phyloP scores from a whole-genome alignment of 345 rosid species.

The Citrus trifoliata region DNA sequence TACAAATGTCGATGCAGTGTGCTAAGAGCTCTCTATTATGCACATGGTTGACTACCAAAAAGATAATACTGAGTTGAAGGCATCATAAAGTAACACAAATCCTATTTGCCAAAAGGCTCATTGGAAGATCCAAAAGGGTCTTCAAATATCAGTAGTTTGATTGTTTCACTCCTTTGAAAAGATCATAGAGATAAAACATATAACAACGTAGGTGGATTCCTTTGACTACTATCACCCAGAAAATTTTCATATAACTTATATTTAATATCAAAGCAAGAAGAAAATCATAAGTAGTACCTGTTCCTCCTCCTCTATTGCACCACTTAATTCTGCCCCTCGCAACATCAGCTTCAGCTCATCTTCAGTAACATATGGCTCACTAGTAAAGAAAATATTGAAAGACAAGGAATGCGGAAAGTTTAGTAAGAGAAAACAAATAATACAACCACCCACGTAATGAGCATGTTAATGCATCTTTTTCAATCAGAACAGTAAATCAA shows the following conservation, averaged over 20 bases:
- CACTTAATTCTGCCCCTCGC: constrained; percentile 95
- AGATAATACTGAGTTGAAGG: not conserved
- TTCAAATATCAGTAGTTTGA: too few species aligned
- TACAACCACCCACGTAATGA: not conserved
- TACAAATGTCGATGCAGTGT: not conserved
- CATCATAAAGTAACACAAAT: too few species aligned
- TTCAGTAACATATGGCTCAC: constrained; percentile 95
- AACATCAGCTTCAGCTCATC: constrained; percentile 95
- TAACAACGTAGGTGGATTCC: not conserved
- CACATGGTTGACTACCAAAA: not conserved
- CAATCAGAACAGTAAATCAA: not conserved
- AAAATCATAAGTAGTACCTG: constrained; percentile 43
- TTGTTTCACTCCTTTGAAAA: too few species aligned
- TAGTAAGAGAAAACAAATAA: not conserved
- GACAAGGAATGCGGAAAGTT: not conserved
- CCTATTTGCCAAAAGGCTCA: too few species aligned
- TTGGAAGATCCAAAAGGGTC: too few species aligned
- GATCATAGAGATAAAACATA: not conserved
- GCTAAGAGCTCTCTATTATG: not conserved
- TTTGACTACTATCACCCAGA: not conserved
- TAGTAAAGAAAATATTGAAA: constrained; percentile 20
- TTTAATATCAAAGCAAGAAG: not conserved
- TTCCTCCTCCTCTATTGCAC: constrained; percentile 99
- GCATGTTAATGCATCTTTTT: not conserved
- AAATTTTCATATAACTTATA: not conserved